Percentiles rank a stretch among this genome's conserved stretches.
Evolutionary conservation across 257 asterid species (phyloP).

Genomic region (Ocimum tenuiflorum): DNA sequence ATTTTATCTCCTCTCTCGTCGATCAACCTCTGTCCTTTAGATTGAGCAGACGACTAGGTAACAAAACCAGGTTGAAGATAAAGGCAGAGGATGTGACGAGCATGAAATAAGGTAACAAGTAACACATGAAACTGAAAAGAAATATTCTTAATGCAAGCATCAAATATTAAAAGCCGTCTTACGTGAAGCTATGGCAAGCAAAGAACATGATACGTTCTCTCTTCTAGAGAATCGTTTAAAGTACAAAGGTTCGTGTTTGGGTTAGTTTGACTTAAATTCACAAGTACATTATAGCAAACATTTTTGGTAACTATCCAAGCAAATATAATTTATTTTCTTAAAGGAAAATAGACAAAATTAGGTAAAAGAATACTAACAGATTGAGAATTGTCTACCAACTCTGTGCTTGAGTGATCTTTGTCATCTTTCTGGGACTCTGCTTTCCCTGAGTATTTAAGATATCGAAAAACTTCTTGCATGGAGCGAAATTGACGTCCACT

Average conservation of each 20-base stretch:
- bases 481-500: constrained; percentile 57
- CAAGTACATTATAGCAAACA: not conserved
- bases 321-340: no score
- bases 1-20: constrained; percentile 26
- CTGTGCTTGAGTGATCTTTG: constrained; percentile 12
- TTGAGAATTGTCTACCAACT: constrained; percentile 22
- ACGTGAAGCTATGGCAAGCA: no score
- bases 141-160: not conserved
- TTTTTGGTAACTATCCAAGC: no score
- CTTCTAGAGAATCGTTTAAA: not conserved
- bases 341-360: not conserved
- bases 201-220: no score
- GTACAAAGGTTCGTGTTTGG: not conserved
- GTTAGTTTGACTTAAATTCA: not conserved
- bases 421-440: constrained; percentile 23
- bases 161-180: not conserved
- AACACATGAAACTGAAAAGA: not conserved
- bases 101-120: not conserved
- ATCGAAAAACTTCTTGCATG: constrained; percentile 47
- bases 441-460: constrained; percentile 37
- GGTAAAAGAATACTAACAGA: constrained; percentile 31
- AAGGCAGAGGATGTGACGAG: not conserved
- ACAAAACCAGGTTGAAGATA: constrained; percentile 9
- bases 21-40: constrained; percentile 25
- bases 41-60: constrained; percentile 38